Evolutionary conservation across 129 eudicot genomes (phyloP), one percentile per base, ranked within the genome.

Genomic region (Artemisia argyi): DNA sequence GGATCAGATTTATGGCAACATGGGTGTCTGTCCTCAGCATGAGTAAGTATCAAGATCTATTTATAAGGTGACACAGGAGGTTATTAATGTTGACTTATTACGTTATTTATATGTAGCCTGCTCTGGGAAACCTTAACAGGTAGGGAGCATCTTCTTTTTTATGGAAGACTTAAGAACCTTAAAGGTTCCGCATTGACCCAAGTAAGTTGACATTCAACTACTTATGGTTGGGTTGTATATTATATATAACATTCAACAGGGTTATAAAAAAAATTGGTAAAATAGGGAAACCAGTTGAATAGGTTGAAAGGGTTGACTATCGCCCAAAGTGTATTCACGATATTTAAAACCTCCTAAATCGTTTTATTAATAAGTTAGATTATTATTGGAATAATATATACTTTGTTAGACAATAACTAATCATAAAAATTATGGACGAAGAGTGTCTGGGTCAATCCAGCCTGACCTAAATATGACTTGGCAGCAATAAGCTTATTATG

Each of bases 11-110:
- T 92, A 89, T 73, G 75, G 95, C 69, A 86, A 80, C 81, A 92
- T 92, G 98, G 98, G 98, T 73, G 98, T 92, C 15, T 92, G 98
- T 76, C 98, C 98, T 18, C 98, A 92, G 81, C 95, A 86, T 69
- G 98, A 92, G 98, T 92, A 80, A 85, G 95, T 51, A 75, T 78
- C 39, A 65, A 68, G 54, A 66, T 61, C 19, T 73, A 26, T 46
- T 73, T 30, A 55, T 61, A 30, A 50, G 9, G 46, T 0, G 2
- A 7, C 46, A 39, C 46, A 39, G 9, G 46, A 39, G 7, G 10
- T 39, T 39, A 4, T 10, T 42, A 15, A 39, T 30, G 47, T 61
- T 47, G 2, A 24, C 50, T 17, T 62, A 58, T 68, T 73, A 56
- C 73, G 49, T 2, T 60, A 53, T 39, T 6, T 39, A 16, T 79